phyloP scores from a whole-genome alignment of 1,284 basidiomycete species.

The Exobasidium cylindrosporum region DNA sequence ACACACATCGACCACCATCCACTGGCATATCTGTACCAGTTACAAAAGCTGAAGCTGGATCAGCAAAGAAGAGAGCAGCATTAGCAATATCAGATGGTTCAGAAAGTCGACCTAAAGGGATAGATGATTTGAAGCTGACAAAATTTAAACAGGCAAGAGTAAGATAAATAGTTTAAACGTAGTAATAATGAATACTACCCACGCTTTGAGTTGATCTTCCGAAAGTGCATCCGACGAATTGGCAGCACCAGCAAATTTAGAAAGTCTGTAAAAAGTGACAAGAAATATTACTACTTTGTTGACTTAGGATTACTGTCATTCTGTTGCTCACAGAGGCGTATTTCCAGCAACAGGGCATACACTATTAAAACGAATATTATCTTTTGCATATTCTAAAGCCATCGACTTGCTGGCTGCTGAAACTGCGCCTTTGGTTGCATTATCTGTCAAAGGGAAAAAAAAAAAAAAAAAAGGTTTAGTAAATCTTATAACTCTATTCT shows the following conservation, averaged over 20 bases:
- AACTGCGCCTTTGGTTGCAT: conserved; percentile 29
- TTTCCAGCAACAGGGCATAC: conserved; percentile 32
- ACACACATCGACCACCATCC: conserved; percentile 31
- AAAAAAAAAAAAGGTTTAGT: too few relatives aligned
- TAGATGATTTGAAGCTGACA: conserved; percentile 24
- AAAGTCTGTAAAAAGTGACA: too few relatives aligned
- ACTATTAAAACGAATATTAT: conserved; percentile 27
- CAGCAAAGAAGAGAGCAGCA: conserved; percentile 33
- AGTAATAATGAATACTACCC: neutral
- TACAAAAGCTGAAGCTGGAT: conserved; percentile 18
- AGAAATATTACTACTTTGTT: neutral
- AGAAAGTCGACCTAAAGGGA: conserved; percentile 25
- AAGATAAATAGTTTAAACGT: neutral
- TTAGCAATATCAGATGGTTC: conserved; percentile 28
- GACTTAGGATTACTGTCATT: neutral
- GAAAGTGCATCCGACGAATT: conserved; percentile 23
- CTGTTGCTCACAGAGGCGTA: conserved; percentile 35
- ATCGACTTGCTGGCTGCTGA: conserved; percentile 28
- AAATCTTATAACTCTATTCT: too few relatives aligned
- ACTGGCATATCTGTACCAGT: conserved; percentile 31
- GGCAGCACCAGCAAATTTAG: conserved; percentile 23
- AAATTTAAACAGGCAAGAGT: neutral
- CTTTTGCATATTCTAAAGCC: conserved; percentile 27
- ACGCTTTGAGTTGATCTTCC: neutral
- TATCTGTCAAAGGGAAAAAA: too few relatives aligned